A percentile compares a stretch with the other conserved stretches of the same genome.
Conservation (phyloP, 2,329 filamentous ascomycete species). For the Phyllosticta citrichinensis region DNA sequence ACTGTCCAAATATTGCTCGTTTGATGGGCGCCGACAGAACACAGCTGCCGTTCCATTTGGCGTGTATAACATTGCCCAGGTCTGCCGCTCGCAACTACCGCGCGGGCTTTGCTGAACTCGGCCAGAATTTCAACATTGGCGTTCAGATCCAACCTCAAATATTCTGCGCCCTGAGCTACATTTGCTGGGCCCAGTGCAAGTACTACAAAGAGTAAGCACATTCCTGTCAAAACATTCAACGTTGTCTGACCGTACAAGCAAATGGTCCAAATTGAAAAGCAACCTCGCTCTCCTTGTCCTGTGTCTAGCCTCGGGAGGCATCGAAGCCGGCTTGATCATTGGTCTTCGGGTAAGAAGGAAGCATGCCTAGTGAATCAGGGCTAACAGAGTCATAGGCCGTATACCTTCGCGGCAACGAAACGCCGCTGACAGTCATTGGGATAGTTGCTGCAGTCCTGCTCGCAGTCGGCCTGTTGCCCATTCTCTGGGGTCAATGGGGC, state of each 20-base stretch:
- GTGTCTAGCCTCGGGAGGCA: constrained; percentile 38
- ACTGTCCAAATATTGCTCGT: background rate
- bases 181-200: constrained; percentile 44
- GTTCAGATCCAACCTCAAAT: constrained; percentile 46
- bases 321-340: constrained; percentile 48
- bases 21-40: background rate
- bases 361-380: background rate
- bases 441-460: constrained; percentile 49
- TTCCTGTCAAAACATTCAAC: constrained; percentile 3
- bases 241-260: constrained; percentile 24
- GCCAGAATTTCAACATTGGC: constrained; percentile 45
- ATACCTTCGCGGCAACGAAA: constrained; percentile 41
- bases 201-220: constrained; percentile 38
- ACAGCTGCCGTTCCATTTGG: constrained; percentile 37
- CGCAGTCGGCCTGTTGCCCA: constrained; percentile 46
- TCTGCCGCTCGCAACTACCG: constrained; percentile 13
- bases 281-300: constrained; percentile 31
- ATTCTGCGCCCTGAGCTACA: constrained; percentile 39
- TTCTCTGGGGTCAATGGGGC: constrained; percentile 54
- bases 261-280: constrained; percentile 41
- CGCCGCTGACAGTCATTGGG: constrained; percentile 47
- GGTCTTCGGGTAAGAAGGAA: constrained; percentile 39
- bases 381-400: constrained; percentile 34
- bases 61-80: constrained; percentile 42
- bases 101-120: background rate